phyloP scores from a whole-genome alignment of 1,284 basidiomycete species.

The Tylopilus sp. region DNA sequence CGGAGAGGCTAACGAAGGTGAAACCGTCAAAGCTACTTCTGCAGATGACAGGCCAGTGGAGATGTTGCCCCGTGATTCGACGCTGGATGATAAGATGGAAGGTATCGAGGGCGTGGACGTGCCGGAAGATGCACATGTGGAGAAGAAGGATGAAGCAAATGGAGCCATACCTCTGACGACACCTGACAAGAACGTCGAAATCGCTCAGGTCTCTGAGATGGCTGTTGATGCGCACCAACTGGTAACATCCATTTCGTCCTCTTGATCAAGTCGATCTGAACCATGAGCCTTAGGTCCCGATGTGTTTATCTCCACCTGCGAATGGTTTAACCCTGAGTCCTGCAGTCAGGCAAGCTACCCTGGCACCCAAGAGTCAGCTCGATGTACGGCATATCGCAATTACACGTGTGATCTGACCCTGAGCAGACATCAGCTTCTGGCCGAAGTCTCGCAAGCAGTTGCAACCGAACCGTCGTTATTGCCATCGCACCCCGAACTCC shows the following conservation, averaged over 20 bases:
- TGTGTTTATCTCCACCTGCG: neutral
- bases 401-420: slow-evolving; percentile 17
- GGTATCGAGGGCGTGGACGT: slow-evolving; percentile 13
- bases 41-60: neutral
- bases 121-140: neutral
- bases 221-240: slow-evolving; percentile 16
- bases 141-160: neutral
- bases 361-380: slow-evolving; percentile 22
- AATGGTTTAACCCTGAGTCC: slow-evolving; percentile 16
- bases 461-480: slow-evolving; percentile 29
- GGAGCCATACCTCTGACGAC: neutral
- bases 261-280: slow-evolving; percentile 3
- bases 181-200: slow-evolving; percentile 6
- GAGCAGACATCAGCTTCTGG: slow-evolving; percentile 25
- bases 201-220: slow-evolving; percentile 12
- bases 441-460: slow-evolving; percentile 32
- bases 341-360: slow-evolving; percentile 9
- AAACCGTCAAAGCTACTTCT: neutral
- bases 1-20: neutral
- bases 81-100: slow-evolving; percentile 19
- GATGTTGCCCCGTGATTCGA: neutral
- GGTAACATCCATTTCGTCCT: slow-evolving; percentile 14
- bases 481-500: slow-evolving; percentile 26
- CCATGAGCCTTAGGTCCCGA: slow-evolving; percentile 8
- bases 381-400: slow-evolving; percentile 24